phyloP scores from a whole-genome alignment of 495 filamentous ascomycete genomes.

The Penicillium tannophilum region DNA sequence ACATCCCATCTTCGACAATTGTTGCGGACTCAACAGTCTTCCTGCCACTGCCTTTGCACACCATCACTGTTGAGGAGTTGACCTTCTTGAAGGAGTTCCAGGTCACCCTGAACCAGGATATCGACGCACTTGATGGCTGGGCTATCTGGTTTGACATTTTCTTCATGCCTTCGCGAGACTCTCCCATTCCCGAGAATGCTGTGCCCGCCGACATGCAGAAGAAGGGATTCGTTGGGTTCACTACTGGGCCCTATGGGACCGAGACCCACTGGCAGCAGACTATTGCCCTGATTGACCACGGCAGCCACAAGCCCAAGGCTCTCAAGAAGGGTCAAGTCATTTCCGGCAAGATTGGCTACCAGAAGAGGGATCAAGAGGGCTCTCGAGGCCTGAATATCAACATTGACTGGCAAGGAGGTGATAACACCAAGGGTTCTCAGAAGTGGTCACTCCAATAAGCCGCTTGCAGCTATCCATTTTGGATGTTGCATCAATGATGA shows the following conservation, averaged over 20 bases:
- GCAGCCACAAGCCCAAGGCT: conserved; percentile 31
- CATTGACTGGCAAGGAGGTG: conserved; percentile 47
- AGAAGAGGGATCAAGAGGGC: conserved; percentile 45
- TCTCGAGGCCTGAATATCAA: conserved; percentile 51
- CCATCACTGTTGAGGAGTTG: conserved; percentile 57
- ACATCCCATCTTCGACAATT: conserved; percentile 43
- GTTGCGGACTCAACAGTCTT: conserved; percentile 54
- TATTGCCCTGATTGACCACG: conserved; percentile 49
- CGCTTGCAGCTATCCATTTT: neutral
- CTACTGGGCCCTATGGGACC: conserved; percentile 53
- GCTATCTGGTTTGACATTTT: conserved; percentile 68
- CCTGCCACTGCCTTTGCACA: conserved; percentile 57
- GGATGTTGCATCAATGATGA: neutral
- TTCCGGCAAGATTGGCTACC: conserved; percentile 50
- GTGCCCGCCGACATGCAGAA: conserved; percentile 46
- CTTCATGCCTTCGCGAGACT: conserved; percentile 54
- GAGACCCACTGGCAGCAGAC: conserved; percentile 59
- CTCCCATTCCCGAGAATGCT: conserved; percentile 46
- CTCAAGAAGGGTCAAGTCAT: conserved; percentile 55
- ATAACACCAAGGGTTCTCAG: conserved; percentile 36
- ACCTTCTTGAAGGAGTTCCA: conserved; percentile 58
- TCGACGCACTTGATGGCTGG: conserved; percentile 61
- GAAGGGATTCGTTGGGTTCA: conserved; percentile 53
- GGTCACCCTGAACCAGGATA: conserved; percentile 53
- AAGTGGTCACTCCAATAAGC: conserved; percentile 40